Conservation (phyloP, 352 stramenopile species). For the Pilasporangium apinafurcum region DNA sequence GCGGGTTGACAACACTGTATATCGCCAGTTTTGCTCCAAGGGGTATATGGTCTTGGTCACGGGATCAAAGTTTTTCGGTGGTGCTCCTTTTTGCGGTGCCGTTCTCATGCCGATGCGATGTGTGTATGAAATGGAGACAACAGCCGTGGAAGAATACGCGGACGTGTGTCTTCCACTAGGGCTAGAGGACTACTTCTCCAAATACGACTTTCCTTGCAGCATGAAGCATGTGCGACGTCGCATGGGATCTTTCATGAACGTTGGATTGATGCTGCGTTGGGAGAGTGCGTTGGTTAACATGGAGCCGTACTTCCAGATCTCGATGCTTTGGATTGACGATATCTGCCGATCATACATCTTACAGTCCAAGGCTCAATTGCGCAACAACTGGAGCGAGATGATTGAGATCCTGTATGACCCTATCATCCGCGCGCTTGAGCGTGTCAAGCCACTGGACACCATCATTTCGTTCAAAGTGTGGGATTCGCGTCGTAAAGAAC, state of each 20-base stretch:
- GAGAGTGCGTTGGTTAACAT: constrained; percentile 75
- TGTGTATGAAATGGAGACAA: constrained; percentile 75
- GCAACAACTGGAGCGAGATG: constrained; percentile 30
- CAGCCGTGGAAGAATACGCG: constrained; percentile 40
- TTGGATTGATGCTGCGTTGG: constrained; percentile 74
- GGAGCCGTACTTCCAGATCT: constrained; percentile 68
- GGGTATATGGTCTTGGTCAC: constrained; percentile 78
- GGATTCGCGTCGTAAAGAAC: constrained; percentile 20
- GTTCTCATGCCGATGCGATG: constrained; percentile 75
- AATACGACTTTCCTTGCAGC: constrained; percentile 57
- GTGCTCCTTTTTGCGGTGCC: constrained; percentile 79
- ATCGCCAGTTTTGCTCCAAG: constrained; percentile 53
- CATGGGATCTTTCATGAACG: constrained; percentile 62
- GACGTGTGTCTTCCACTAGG: constrained; percentile 63
- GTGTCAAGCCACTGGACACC: constrained; percentile 45
- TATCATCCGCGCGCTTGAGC: constrained; percentile 1
- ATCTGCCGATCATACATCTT: constrained; percentile 62
- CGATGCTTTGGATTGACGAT: constrained; percentile 24
- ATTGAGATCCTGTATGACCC: constrained; percentile 36
- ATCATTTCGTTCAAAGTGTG: constrained; percentile 81
- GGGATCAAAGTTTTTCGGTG: constrained; percentile 86
- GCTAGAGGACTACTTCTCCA: constrained; percentile 81
- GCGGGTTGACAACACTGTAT: constrained; percentile 51
- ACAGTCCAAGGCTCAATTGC: constrained; percentile 38
- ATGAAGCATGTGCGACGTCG: constrained; percentile 61